phyloP scores from a whole-genome alignment of 2,329 filamentous ascomycete species.

The Venturiaceae sp. region DNA sequence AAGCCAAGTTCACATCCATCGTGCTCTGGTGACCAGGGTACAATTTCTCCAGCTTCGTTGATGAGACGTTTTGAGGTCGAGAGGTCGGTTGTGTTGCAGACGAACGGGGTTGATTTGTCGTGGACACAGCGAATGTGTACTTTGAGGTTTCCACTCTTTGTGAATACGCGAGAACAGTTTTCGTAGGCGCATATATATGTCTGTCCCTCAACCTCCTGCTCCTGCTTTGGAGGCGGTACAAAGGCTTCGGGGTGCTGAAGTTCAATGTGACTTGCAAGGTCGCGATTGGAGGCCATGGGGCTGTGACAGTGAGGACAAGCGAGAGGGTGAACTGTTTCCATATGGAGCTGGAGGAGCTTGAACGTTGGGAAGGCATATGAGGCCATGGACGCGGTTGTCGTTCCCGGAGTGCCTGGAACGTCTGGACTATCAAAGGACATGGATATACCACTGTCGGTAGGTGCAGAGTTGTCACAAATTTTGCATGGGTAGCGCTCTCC shows the following conservation, averaged over 20 bases:
- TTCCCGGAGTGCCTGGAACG: background rate
- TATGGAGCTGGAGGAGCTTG: constrained; percentile 61
- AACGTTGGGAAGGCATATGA: constrained; percentile 57
- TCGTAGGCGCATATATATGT: constrained; percentile 56
- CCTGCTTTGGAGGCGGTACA: constrained; percentile 31
- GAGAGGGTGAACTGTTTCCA: constrained; percentile 60
- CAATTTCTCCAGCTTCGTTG: constrained; percentile 30
- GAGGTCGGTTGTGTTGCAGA: constrained; percentile 65
- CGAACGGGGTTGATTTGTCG: constrained; percentile 60
- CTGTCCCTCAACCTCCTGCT: constrained; percentile 48
- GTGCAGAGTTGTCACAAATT: background rate
- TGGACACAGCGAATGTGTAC: constrained; percentile 72
- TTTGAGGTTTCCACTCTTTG: constrained; percentile 72
- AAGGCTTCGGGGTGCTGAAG: constrained; percentile 69
- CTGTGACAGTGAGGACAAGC: constrained; percentile 66
- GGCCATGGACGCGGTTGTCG: constrained; percentile 6
- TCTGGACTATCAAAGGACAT: constrained; percentile 1
- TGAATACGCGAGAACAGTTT: constrained; percentile 68
- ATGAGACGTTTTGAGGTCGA: constrained; percentile 29
- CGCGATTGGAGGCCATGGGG: constrained; percentile 54
- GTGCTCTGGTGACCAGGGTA: constrained; percentile 41
- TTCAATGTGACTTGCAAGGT: constrained; percentile 33
- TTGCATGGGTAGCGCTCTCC: constrained; percentile 27
- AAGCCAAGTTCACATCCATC: constrained; percentile 68
- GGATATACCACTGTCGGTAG: constrained; percentile 1